phyloP scores from a whole-genome alignment of 176 grass and related monocot genomes.

The Juncus effusus region DNA sequence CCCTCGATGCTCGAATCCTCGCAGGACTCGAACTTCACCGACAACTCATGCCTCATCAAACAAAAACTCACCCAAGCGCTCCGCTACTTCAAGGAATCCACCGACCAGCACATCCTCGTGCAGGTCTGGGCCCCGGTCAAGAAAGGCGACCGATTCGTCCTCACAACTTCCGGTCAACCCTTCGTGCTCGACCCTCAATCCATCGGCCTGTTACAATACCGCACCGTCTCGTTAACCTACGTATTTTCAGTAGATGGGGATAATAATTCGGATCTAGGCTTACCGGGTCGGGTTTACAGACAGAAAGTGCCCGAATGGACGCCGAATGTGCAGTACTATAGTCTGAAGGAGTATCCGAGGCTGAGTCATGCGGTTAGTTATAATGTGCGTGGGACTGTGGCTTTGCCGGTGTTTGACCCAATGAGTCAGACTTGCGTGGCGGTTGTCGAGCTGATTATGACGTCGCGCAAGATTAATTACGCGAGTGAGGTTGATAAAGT shows the following conservation, averaged over 20 bases:
- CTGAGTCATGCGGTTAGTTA: constrained; percentile 84
- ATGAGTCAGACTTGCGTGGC: constrained; percentile 65
- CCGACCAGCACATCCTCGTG: constrained; percentile 73
- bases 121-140: constrained; percentile 97
- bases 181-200: constrained; percentile 76
- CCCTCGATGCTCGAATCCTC: constrained; percentile 31
- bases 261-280: constrained; percentile 53
- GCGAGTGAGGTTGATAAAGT: constrained; percentile 83
- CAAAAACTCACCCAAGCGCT: constrained; percentile 79
- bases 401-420: constrained; percentile 91
- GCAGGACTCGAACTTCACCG: constrained; percentile 39
- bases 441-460: constrained; percentile 98
- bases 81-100: constrained; percentile 85
- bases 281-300: constrained; percentile 87
- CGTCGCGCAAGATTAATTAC: constrained; percentile 92
- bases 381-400: constrained; percentile 85
- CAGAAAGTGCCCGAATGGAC: constrained; percentile 97
- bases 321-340: constrained; percentile 94
- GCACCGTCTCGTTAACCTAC: constrained; percentile 81
- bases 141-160: constrained; percentile 65
- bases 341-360: constrained; percentile 68
- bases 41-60: constrained; percentile 61
- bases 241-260: constrained; percentile 87
- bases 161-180: constrained; percentile 92
- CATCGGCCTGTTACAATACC: constrained; percentile 76